Base-by-base conservation (phyloP, 495 filamentous ascomycete genomes). In the Hypoxylon rickii region DNA sequence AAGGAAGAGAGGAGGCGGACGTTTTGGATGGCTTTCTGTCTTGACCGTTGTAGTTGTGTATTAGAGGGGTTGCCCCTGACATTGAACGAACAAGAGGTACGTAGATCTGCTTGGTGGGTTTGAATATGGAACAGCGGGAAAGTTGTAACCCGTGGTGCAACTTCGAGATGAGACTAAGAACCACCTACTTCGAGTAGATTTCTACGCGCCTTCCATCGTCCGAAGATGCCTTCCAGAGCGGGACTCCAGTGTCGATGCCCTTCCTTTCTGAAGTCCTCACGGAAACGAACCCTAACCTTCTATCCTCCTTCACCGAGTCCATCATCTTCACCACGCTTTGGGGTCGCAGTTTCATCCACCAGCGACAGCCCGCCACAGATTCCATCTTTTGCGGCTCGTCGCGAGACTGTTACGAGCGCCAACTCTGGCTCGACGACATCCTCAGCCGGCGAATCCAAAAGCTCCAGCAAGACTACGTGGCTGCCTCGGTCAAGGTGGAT, bases 21-120 rank as follows among this genome's bases (percentile, higher is more conserved):
- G 0, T 78, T 79, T 44, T 81, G 78, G 78, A 59, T 78, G 42
- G 76, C 76, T 0, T 79, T 72, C 44, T 70, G 59, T 17, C 59
- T 81, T 6, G 78, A 81, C 52, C 70, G 72, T 0, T 58, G 42
- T 18, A 44, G 41, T 21, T 45, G 37, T n/a, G 46, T 34, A 15
- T 21, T 50, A 5, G 42, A 51, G 26, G 43, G 42, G 36, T 33
- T 50, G 24, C 42, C 47, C 13, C 36, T 58, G 19, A 58, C 55
- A 6, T 43, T 58, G 13, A 37, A 46, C 11, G 55, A 58, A 24
- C 45, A 51, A 51, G 40, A 44, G 47, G 55, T 58, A 36, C 15
- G 38, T n/a, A n/a, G n/a, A n/a, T 43, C 21, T 40, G 8, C 16
- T 12, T 26, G 21, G 21, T 2, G 7, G 24, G n/a, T n/a, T n/a